phyloP scores from a whole-genome alignment of 2,329 filamentous ascomycete genomes.

The Rachicladosporium sp. region DNA sequence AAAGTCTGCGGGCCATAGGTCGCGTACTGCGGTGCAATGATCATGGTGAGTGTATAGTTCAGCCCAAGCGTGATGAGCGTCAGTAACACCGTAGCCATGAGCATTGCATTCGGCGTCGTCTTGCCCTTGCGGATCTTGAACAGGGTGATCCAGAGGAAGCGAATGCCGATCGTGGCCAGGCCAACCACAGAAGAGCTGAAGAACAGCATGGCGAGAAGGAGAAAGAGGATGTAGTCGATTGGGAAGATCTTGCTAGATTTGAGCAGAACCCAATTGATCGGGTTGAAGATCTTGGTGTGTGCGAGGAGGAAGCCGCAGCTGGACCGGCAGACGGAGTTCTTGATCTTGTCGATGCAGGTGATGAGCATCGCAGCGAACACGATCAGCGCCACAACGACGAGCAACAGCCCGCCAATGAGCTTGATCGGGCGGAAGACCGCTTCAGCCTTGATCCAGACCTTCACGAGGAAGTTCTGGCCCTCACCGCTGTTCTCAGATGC shows the following conservation, averaged over 20 bases:
- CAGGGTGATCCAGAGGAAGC: conserved; percentile 88
- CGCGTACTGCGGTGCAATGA: conserved; percentile 91
- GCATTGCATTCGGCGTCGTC: conserved; percentile 80
- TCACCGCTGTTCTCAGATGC: conserved; percentile 72
- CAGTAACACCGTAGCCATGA: conserved; percentile 82
- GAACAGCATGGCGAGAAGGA: conserved; percentile 70
- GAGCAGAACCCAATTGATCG: conserved; percentile 81
- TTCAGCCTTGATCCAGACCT: conserved; percentile 65
- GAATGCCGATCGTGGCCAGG: conserved; percentile 79
- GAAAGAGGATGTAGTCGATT: conserved; percentile 82
- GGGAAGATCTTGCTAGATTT: conserved; percentile 75
- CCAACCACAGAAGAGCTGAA: conserved; percentile 82
- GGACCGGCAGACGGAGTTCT: conserved; percentile 83
- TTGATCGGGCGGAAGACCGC: conserved; percentile 80
- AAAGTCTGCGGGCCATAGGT: conserved; percentile 91
- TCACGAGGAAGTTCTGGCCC: conserved; percentile 61
- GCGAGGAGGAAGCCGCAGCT: conserved; percentile 87
- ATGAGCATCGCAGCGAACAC: conserved; percentile 89
- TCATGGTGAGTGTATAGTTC: conserved; percentile 85
- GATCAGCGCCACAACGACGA: conserved; percentile 61
- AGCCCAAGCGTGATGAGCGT: conserved; percentile 80
- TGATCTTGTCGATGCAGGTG: conserved; percentile 90
- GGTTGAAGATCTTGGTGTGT: conserved; percentile 84
- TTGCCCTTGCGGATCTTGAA: conserved; percentile 84
- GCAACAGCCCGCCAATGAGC: conserved; percentile 67